These are phyloP conservation scores for Hemileccinum rubropunctum DNA, from an alignment of 768 basidiomycete genomes.

Conservation along the genomic window DNA sequence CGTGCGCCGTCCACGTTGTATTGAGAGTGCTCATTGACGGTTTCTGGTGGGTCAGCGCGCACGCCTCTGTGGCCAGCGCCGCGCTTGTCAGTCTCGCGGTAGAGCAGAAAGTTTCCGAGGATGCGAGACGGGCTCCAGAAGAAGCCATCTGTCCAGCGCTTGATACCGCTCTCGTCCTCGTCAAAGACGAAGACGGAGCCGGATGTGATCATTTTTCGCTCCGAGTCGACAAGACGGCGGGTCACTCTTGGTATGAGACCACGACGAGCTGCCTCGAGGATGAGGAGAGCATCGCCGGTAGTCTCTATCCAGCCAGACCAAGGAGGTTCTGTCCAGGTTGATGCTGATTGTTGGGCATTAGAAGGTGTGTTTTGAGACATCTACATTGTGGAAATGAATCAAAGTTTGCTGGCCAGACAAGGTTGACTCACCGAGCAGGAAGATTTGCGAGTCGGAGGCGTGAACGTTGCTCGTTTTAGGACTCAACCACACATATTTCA, in stretches of 20 bases:
- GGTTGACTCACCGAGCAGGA: conserved; percentile 70
- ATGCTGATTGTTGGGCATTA: conserved; percentile 33
- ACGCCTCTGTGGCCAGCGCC: conserved; percentile 60
- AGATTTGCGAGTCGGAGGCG: conserved; percentile 59
- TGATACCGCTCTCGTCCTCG: conserved; percentile 96
- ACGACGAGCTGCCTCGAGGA: conserved; percentile 89
- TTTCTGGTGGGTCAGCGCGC: conserved; percentile 41
- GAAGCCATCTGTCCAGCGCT: conserved; percentile 97
- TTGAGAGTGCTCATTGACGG: conserved; percentile 38
- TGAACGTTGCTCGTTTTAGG: conserved; percentile 35
- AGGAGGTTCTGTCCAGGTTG: conserved; percentile 82
- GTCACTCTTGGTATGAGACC: conserved; percentile 92
- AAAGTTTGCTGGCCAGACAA: conserved; percentile 51
- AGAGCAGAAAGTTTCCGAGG: conserved; percentile 91
- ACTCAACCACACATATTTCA: conserved; percentile 21
- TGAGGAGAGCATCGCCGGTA: conserved; percentile 92
- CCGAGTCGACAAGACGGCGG: conserved; percentile 86
- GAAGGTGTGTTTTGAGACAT: conserved; percentile 32
- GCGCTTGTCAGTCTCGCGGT: conserved; percentile 89
- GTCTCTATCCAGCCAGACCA: conserved; percentile 96
- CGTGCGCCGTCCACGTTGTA: conserved; percentile 34
- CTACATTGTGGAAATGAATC: conserved; percentile 25
- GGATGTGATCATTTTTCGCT: conserved; percentile 88
- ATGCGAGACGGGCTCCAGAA: conserved; percentile 94
- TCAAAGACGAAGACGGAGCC: conserved; percentile 97